Evolutionary conservation across 2,329 filamentous ascomycete species (phyloP), one percentile per base, ranked within the genome.

Genomic region (Neurospora sp.): DNA sequence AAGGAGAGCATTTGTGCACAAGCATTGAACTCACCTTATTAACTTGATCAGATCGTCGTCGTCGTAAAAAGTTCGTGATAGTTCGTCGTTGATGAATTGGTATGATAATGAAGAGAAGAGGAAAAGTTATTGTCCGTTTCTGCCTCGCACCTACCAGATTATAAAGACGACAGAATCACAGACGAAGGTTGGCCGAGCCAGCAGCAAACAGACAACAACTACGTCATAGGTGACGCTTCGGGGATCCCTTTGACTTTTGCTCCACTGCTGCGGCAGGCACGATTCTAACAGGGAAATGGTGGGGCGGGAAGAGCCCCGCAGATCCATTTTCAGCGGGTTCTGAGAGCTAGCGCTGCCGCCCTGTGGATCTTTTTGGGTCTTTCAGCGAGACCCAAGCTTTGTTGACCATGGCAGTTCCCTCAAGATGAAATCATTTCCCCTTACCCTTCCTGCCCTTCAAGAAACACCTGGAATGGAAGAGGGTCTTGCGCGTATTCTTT

Each of bases 221-320:
- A 75, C 71, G 71, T 74, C 73, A 74, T 73, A 73, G 52, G 73
- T 75, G 72, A 75, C 71, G 73, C 72, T 58, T 33, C 7, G 23
- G 42, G 40, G 52, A 4, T 62, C 52, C 4, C 15, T 9, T n/a
- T 5, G 15, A 2, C 1, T 17, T 15, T 62, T n/a, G 5, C 28
- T 62, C 52, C 46, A 52, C 46, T 52, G 15, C 9, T 36, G 52
- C 28, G 23, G 52, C 46, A 58, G 46, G 46, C 46, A 58, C 13
- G 6, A 9, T 4, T 28, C 1, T 28, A 28, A 15, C 28, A 10
- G 28, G 28, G 52, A 62, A 62, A 52, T 17, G 52, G 52, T 62
- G 52, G 52, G 52, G 52, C 52, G 52, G 52, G 52, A 62, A 10
- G 23, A 33, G 7, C 23, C 23, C 52, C 52, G 52, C 52, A 33